Evolutionary conservation across 345 rosid genomes (phyloP).

Genomic region (Jatropha curcas): DNA sequence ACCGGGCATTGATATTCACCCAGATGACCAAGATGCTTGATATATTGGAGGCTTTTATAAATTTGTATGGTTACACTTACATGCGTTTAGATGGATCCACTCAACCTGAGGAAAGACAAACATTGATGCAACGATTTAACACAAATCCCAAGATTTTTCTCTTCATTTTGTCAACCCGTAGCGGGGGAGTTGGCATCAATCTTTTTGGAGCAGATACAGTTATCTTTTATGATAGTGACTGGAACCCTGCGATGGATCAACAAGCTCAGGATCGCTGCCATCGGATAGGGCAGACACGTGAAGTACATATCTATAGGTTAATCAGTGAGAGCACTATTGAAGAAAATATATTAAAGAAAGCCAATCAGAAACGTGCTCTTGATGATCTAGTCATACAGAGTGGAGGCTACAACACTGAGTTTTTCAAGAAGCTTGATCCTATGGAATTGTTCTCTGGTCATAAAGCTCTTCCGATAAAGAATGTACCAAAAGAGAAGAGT

Average conservation of each 20-base stretch:
- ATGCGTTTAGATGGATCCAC: conserved; percentile 99
- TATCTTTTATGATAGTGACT: conserved; percentile 98
- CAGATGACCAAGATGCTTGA: conserved; percentile 99
- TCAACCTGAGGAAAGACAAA: conserved; percentile 97
- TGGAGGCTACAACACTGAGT: conserved; percentile 95
- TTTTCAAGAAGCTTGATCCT: conserved; percentile 99
- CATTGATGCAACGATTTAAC: conserved; percentile 99
- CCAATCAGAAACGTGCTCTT: conserved; percentile 98
- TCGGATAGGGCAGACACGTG: conserved; percentile 99
- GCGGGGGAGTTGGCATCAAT: conserved; percentile 99
- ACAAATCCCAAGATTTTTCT: conserved; percentile 97
- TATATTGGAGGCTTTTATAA: conserved; percentile 93
- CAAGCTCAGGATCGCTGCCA: conserved; percentile 99
- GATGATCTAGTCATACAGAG: conserved; percentile 97
- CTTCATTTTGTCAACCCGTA: conserved; percentile 96
- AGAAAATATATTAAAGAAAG: conserved; percentile 96
- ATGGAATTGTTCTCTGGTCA: conserved; percentile 94
- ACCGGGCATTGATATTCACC: conserved; percentile 94
- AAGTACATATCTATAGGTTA: conserved; percentile 92
- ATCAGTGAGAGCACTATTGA: conserved; percentile 99
- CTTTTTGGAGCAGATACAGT: conserved; percentile 99
- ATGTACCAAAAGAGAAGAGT: conserved; percentile 54
- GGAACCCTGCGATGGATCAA: conserved; percentile 99
- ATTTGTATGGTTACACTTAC: conserved; percentile 92
- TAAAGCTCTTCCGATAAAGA: conserved; percentile 54